Base-by-base conservation (phyloP, 2,329 filamentous ascomycete species). In the Neocatenulostroma microsporum region DNA sequence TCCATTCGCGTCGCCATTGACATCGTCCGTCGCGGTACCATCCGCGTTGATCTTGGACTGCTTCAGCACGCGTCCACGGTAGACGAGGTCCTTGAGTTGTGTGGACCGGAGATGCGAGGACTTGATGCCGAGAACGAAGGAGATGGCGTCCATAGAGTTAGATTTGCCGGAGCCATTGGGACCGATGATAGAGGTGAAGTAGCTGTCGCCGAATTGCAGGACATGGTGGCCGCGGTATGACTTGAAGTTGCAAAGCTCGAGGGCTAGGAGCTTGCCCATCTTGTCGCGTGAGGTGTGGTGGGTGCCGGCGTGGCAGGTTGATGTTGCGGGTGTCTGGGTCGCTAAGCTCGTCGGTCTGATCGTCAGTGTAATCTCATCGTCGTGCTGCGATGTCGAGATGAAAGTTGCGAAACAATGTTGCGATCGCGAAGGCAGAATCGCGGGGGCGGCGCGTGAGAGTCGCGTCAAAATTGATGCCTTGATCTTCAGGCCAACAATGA, bases 151-250 rank as follows among this genome's bases (percentile, higher is more conserved):
- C 91, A 98, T 98, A 42, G 88, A 94, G 62, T 98, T 98, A 14
- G 91, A 98, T 65, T 98, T 98, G 48, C 91, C 91, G 23, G 91
- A 96, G 70, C 91, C 91, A 88, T 98, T 98, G 60, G 91, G 91
- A 5, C 93, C 91, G 57, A 98, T 96, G 57, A 98, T 95, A 27
- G 91, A 98, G 33, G 91, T 98, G 64, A 98, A 98, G 66, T 95
- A 96, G 2, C 88, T 93, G 68, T 98, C 89, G 56, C 89, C 89
- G 55, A 98, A 95, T 36, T 95, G 77, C 29, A 98, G 78, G 42
- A 78, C 81, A 68, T 98, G 91, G 55, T 95, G 88, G 40, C 88
- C 91, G 64, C 94, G 94, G 71, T 98, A 98, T 53, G 91, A 96
- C 69, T 98, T 98, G 78, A 98, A 98, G 70, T 98, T 95, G 69